phyloP scores from a whole-genome alignment of 257 asterid species.

The Solanum bulbocastanum region DNA sequence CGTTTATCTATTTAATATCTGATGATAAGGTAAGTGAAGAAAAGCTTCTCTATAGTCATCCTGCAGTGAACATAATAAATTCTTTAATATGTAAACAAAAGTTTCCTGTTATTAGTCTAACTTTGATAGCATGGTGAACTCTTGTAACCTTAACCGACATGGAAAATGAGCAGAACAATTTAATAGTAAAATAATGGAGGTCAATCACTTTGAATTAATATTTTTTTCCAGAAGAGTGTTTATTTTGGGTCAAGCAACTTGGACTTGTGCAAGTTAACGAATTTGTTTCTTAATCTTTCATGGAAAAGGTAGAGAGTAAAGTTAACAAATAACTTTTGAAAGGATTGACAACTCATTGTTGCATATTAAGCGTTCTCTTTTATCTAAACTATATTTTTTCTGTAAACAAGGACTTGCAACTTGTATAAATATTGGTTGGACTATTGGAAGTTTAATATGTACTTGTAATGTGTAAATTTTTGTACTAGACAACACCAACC shows the following conservation, averaged over 20 bases:
- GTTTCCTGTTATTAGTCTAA: background rate
- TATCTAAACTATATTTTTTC: background rate
- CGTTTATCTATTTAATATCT: background rate
- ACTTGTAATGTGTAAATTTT: background rate
- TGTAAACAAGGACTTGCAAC: background rate
- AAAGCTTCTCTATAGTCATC: background rate
- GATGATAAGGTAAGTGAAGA: background rate
- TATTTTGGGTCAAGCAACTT: background rate
- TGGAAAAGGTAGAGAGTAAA: background rate
- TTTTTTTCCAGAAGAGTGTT: background rate
- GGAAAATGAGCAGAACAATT: background rate
- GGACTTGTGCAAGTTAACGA: background rate
- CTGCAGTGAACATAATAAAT: background rate
- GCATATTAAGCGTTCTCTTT: background rate
- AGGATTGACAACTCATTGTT: background rate
- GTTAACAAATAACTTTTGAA: background rate
- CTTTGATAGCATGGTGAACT: background rate
- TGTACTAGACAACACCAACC: background rate
- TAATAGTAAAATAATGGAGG: background rate
- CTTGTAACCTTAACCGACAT: background rate
- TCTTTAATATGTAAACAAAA: background rate
- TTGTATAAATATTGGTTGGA: background rate
- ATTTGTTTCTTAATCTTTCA: background rate
- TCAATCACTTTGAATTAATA: background rate
- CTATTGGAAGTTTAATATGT: background rate